A percentile compares a stretch with the other conserved stretches of the same genome.
phyloP scores from a whole-genome alignment of 371 early-diverging fungal species.

The Lichtheimia ornata region DNA sequence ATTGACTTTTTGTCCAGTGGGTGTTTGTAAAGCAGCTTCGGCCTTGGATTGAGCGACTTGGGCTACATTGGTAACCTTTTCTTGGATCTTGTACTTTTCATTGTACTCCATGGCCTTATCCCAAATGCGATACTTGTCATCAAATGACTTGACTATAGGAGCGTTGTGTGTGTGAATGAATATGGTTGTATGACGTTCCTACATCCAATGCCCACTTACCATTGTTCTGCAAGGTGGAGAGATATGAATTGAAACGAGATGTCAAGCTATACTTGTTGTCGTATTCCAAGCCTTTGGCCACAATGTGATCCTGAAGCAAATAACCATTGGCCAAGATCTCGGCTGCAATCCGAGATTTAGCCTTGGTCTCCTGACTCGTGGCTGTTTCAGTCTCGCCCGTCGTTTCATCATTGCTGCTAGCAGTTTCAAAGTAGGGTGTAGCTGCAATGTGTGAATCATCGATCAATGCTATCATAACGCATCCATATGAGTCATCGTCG shows the following conservation, averaged over 20 bases:
- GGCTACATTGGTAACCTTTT: constrained; percentile 43
- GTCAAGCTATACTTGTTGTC: constrained; percentile 56
- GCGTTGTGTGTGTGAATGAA: too few relatives aligned
- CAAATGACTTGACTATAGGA: constrained; percentile 45
- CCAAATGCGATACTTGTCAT: constrained; percentile 54
- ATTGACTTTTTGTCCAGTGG: constrained; percentile 49
- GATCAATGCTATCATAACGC: constrained; percentile 49
- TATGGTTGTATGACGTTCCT: too few relatives aligned
- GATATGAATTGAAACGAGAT: constrained; percentile 31
- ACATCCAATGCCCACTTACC: constrained; percentile 18
- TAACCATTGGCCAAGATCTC: constrained; percentile 73
- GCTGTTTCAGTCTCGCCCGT: constrained; percentile 23
- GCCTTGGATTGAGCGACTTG: constrained; percentile 3
- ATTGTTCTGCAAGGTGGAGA: constrained; percentile 35
- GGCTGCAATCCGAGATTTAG: constrained; percentile 61
- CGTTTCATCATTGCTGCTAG: constrained; percentile 13
- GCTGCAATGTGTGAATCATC: constrained; percentile 64
- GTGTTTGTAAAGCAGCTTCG: constrained; percentile 40
- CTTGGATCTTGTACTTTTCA: constrained; percentile 54
- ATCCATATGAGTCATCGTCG: too few relatives aligned
- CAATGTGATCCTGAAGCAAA: constrained; percentile 56
- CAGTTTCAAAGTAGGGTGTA: constrained; percentile 53
- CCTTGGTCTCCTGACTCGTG: constrained; percentile 57
- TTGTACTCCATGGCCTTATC: constrained; percentile 47
- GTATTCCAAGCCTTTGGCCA: constrained; percentile 62